Percentiles rank a stretch among this genome's conserved stretches.
These are phyloP conservation scores for Fusarium keratoplasticum DNA, from an alignment of 2,329 filamentous ascomycete genomes.

Conservation along the genomic window DNA sequence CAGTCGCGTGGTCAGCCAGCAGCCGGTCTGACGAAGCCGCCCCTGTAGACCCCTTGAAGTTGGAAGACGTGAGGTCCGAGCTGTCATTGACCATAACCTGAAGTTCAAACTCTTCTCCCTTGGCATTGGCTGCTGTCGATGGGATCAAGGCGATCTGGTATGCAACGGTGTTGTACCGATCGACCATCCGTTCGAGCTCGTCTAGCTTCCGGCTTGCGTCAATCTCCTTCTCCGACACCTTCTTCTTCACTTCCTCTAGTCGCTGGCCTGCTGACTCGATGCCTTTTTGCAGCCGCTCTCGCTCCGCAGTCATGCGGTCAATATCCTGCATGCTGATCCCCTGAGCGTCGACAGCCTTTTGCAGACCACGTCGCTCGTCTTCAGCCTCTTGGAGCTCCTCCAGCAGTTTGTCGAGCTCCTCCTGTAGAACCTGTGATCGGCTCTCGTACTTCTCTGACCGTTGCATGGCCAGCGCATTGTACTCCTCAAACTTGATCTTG, in stretches of 20 bases:
- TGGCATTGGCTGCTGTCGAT: constrained; percentile 83
- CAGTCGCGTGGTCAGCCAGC: constrained; percentile 82
- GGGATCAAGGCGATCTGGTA: constrained; percentile 96
- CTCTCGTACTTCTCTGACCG: constrained; percentile 91
- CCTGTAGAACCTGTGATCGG: constrained; percentile 83
- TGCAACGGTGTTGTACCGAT: constrained; percentile 92
- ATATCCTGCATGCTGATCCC: constrained; percentile 98
- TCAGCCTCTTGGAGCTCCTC: constrained; percentile 83
- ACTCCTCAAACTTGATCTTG: constrained; percentile 93
- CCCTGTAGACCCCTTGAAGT: constrained; percentile 58
- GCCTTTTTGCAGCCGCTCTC: constrained; percentile 90
- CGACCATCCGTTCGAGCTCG: constrained; percentile 89
- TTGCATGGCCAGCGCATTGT: constrained; percentile 85
- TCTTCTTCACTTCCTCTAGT: constrained; percentile 86
- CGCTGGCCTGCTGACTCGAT: constrained; percentile 81
- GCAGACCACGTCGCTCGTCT: constrained; percentile 81
- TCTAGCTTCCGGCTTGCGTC: constrained; percentile 89
- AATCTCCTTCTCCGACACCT: constrained; percentile 86
- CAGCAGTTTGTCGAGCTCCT: constrained; percentile 84
- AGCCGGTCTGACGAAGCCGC: constrained; percentile 74
- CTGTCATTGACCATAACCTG: constrained; percentile 82
- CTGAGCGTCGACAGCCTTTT: constrained; percentile 89
- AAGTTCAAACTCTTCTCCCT: constrained; percentile 87
- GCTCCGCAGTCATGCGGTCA: constrained; percentile 97
- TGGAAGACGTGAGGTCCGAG: constrained; percentile 79